A percentile compares a stretch with the other conserved stretches of the same genome.
Evolutionary conservation across 768 basidiomycete genomes (phyloP).

Genomic region (Brasilioporus rufonigricans): DNA sequence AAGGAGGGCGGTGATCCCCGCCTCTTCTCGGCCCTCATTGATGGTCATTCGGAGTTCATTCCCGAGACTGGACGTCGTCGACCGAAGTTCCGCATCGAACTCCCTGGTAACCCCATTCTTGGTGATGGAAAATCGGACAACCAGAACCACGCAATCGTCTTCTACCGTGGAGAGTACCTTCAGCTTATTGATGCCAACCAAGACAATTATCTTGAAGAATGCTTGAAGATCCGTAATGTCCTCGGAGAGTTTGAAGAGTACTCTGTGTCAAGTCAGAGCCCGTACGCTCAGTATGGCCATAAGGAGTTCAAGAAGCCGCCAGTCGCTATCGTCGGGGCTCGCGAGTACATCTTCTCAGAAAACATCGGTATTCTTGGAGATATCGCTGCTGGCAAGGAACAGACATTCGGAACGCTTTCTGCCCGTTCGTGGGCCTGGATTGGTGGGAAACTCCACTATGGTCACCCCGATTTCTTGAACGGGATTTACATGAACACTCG

Average conservation of each 20-base stretch:
- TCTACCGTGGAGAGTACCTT: conserved; percentile 98
- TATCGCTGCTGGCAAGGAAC: conserved; percentile 98
- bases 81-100: conserved; percentile 97
- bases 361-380: conserved; percentile 99
- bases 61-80: conserved; percentile 83
- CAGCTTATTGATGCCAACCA: conserved; percentile 99
- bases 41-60: conserved; percentile 95
- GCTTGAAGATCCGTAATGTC: conserved; percentile 98
- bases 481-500: conserved; percentile 97
- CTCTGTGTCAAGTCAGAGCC: conserved; percentile 77
- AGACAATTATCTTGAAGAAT: conserved; percentile 99
- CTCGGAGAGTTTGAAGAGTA: conserved; percentile 98
- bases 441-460: conserved; percentile 97
- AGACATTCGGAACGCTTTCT: conserved; percentile 98
- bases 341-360: conserved; percentile 99
- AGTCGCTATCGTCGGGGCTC: conserved; percentile 95
- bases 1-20: conserved; percentile 95
- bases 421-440: conserved; percentile 96
- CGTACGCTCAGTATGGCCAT: conserved; percentile 87
- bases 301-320: conserved; percentile 87
- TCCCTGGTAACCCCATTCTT: conserved; percentile 98
- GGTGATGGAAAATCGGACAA: conserved; percentile 99
- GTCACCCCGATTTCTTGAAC: conserved; percentile 99
- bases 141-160: conserved; percentile 99
- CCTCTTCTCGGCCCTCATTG: conserved; percentile 94